phyloP scores from a whole-genome alignment of 1,284 basidiomycete genomes.

The Puccinia hordei region DNA sequence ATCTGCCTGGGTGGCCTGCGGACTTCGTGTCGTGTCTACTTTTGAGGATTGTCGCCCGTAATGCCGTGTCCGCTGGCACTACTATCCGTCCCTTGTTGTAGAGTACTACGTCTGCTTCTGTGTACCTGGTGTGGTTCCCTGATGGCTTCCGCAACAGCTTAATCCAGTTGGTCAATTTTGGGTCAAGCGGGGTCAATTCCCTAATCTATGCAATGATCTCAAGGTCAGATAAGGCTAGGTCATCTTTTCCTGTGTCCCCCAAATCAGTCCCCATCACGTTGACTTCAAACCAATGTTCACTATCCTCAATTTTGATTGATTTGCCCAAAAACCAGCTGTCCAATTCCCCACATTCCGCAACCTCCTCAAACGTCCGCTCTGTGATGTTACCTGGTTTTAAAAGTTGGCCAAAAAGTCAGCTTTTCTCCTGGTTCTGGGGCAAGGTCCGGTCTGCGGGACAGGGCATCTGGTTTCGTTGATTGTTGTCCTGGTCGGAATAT shows the following conservation, averaged over 20 bases:
- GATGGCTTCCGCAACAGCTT: too few relatives aligned
- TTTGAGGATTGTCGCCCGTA: neutral
- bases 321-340: too few relatives aligned
- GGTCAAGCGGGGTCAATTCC: too few relatives aligned
- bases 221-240: too few relatives aligned
- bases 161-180: neutral
- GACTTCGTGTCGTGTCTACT: constrained; percentile 54
- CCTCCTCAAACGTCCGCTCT: neutral
- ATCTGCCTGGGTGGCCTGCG: constrained; percentile 62
- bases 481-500: neutral
- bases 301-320: too few relatives aligned
- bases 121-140: too few relatives aligned
- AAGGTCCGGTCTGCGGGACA: neutral
- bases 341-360: too few relatives aligned
- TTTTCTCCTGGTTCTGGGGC: neutral
- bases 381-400: neutral
- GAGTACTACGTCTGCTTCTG: neutral
- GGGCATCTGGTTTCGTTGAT: neutral
- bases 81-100: neutral
- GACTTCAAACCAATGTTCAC: too few relatives aligned
- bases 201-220: too few relatives aligned
- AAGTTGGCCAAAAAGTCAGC: constrained; percentile 9
- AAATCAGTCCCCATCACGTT: too few relatives aligned
- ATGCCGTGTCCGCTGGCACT: neutral
- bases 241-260: too few relatives aligned